Evolutionary conservation across 2,329 filamentous ascomycete species (phyloP).

Genomic region (Phoma sp.): DNA sequence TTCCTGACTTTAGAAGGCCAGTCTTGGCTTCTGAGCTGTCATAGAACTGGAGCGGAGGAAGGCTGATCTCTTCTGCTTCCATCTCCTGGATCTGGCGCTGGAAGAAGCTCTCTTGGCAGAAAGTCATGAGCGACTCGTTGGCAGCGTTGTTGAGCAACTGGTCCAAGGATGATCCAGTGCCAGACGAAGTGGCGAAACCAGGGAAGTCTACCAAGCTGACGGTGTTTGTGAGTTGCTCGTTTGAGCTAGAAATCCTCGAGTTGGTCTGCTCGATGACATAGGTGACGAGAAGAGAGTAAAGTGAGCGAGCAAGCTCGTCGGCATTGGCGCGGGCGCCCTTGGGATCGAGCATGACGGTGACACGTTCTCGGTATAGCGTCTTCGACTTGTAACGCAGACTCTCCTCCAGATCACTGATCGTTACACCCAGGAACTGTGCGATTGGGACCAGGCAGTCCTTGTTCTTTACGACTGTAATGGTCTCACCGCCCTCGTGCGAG

Average conservation of each 20-base stretch:
- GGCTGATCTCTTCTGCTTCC: conserved; percentile 89
- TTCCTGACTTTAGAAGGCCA: conserved; percentile 88
- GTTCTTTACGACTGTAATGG: conserved; percentile 86
- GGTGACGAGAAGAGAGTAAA: conserved; percentile 92
- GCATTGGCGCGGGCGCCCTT: conserved; percentile 88
- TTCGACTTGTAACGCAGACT: conserved; percentile 96
- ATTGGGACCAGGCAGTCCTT: conserved; percentile 86
- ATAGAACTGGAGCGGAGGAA: conserved; percentile 93
- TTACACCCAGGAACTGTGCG: conserved; percentile 92
- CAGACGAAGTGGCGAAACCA: conserved; percentile 83
- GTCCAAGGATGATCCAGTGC: conserved; percentile 85
- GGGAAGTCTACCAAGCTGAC: conserved; percentile 96
- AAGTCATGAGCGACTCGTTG: conserved; percentile 88
- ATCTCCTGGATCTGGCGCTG: conserved; percentile 91
- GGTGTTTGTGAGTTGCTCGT: conserved; percentile 90
- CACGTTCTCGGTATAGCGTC: conserved; percentile 92
- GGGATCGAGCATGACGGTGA: conserved; percentile 98
- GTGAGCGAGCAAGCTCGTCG: conserved; percentile 88
- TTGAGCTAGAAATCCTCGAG: conserved; percentile 82
- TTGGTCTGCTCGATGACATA: conserved; percentile 95
- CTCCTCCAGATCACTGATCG: conserved; percentile 78
- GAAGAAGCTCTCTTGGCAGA: conserved; percentile 94
- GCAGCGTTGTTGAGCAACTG: conserved; percentile 95
- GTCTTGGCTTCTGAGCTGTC: conserved; percentile 96
- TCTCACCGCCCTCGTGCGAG: conserved; percentile 91